Evolutionary conservation across 148 eudicot species (phyloP).

Genomic region (Vaccinium vitisidaea): DNA sequence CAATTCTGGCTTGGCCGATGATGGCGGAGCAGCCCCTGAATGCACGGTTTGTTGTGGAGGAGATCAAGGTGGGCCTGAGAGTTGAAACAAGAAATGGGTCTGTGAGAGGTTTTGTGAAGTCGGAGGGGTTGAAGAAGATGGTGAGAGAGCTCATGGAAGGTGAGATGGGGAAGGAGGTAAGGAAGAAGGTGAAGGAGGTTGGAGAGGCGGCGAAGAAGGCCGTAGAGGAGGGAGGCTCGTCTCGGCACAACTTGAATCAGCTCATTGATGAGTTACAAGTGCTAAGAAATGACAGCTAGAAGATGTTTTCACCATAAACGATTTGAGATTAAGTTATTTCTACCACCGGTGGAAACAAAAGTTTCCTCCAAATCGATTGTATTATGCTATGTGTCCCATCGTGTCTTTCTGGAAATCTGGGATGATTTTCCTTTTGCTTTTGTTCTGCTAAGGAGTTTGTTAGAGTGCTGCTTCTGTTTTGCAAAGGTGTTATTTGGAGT

Average conservation of each 20-base stretch:
- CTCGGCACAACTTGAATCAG: constrained; percentile 44
- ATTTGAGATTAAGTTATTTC: too few relatives aligned
- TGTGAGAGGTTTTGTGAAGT: constrained; percentile 52
- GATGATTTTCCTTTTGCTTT: too few relatives aligned
- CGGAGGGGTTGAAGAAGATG: constrained; percentile 38
- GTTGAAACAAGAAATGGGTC: constrained; percentile 54
- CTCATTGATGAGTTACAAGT: constrained; percentile 36
- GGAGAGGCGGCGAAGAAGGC: constrained; percentile 46
- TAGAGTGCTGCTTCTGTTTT: too few relatives aligned
- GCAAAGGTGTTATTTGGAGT: too few relatives aligned
- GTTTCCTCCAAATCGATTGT: too few relatives aligned
- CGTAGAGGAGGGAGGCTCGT: constrained; percentile 56
- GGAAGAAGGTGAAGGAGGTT: constrained; percentile 38
- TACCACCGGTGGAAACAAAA: too few relatives aligned
- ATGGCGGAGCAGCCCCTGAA: constrained; percentile 79
- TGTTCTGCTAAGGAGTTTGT: too few relatives aligned
- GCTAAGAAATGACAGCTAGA: not conserved
- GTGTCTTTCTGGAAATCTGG: too few relatives aligned
- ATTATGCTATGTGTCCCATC: too few relatives aligned
- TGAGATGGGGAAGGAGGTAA: constrained; percentile 44
- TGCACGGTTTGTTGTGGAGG: constrained; percentile 66
- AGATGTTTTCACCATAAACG: not conserved
- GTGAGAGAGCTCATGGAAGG: constrained; percentile 61
- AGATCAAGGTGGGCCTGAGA: constrained; percentile 53
- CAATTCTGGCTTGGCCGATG: constrained; percentile 74